These are phyloP conservation scores for Hymenoscyphus linearis DNA, from an alignment of 2,329 filamentous ascomycete genomes.

Conservation along the genomic window DNA sequence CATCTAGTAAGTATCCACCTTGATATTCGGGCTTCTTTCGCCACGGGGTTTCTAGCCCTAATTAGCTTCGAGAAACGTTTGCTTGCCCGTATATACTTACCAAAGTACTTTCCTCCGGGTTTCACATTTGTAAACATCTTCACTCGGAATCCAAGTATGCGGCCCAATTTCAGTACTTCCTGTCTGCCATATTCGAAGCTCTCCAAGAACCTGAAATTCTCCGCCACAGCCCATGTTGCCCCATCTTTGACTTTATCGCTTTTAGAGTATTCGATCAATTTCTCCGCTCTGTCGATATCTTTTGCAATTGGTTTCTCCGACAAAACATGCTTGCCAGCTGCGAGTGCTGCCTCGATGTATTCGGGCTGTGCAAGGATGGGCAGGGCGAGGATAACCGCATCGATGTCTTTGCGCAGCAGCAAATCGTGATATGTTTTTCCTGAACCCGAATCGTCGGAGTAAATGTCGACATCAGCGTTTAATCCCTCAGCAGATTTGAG, in stretches of 20 bases:
- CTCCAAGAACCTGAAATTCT: conserved; percentile 65
- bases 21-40: conserved; percentile 65
- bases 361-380: conserved; percentile 45
- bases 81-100: conserved; percentile 8
- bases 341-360: conserved; percentile 44
- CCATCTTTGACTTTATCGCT: conserved; percentile 32
- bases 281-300: conserved; percentile 41
- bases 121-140: conserved; percentile 41
- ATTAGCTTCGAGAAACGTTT: not conserved
- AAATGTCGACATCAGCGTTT: conserved; percentile 38
- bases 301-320: conserved; percentile 50
- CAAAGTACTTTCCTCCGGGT: conserved; percentile 43
- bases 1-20: conserved; percentile 72
- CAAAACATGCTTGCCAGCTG: conserved; percentile 48
- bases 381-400: conserved; percentile 38
- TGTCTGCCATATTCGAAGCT: conserved; percentile 47
- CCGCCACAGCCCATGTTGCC: conserved; percentile 56
- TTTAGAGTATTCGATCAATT: conserved; percentile 44
- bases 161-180: conserved; percentile 47
- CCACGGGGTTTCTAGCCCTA: conserved; percentile 47
- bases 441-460: conserved; percentile 29
- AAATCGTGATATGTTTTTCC: conserved; percentile 40
- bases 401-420: conserved; percentile 29
- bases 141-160: conserved; percentile 48
- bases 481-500: conserved; percentile 29